Base-by-base conservation (phyloP, 805 yeast species). In the Saturnispora halmiae region DNA sequence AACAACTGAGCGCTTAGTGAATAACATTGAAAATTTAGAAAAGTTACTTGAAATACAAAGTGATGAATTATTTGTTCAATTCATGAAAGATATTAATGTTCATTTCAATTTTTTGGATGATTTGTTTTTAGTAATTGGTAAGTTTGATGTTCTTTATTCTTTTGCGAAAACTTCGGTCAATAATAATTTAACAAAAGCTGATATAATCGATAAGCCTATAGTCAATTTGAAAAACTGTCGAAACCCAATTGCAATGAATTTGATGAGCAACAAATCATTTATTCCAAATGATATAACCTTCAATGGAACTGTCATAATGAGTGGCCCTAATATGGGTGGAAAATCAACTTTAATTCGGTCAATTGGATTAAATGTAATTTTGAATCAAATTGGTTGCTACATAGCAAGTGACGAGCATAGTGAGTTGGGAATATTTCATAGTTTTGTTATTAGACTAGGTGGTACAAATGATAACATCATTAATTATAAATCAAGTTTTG, bases 291-390 rank as follows among this genome's bases (percentile, higher is more conserved):
- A 78, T 47, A 69, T 79, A 4, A 41, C 55, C 6, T 71, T 87
- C 64, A 38, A 42, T 15, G 28, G 26, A 21, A 24, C 30, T 11
- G 63, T 78, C 41, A 67, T 87, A 13, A 73, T 87, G 18, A 83
- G 94, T 0, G 95, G 94, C 0, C 92, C 94, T 0, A 83, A 83
- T 49, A 82, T 83, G 87, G 94, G 94, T 8, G 94, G 94, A 4
- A 84, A 84, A 55, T 79, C 87, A 6, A 77, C 86, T 1, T 78
- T 77, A 51, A 84, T 82, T 13, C 70, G 83, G 38, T 86, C 82
- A 46, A 69, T 82, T 9, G 94, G 92, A 0, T 58, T 85, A 11
- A 63, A 75, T 9, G 77, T 74, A 9, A 72, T 84, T 7, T 72
- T 84, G 80, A 75, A 82, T 1, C 95, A 84, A 55, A 66, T 82